Conservation (phyloP, 2,329 filamentous ascomycete species). For the Nectriaceae sp. region DNA sequence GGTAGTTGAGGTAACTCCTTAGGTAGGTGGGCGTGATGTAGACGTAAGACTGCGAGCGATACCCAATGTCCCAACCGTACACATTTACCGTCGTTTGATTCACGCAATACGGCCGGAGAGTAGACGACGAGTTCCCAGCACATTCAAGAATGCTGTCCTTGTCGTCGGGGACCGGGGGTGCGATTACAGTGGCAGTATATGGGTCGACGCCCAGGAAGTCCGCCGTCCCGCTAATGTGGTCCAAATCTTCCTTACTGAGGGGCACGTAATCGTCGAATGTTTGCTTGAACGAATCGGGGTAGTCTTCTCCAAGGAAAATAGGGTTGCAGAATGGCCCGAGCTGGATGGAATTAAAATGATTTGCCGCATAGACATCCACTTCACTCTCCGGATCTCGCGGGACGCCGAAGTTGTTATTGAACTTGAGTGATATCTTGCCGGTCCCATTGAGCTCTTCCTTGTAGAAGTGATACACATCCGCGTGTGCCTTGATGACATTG, state of each 20-base stretch:
- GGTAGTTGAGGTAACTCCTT: constrained; percentile 55
- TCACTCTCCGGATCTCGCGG: constrained; percentile 42
- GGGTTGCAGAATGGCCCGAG: constrained; percentile 55
- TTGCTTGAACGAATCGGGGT: constrained; percentile 47
- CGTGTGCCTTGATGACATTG: constrained; percentile 49
- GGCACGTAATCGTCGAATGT: constrained; percentile 48
- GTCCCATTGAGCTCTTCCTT: constrained; percentile 52
- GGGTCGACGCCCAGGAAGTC: constrained; percentile 61
- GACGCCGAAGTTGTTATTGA: constrained; percentile 53
- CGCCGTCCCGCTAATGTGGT: constrained; percentile 49
- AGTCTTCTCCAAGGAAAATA: constrained; percentile 52
- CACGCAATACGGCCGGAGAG: constrained; percentile 55
- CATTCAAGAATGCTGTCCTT: constrained; percentile 48
- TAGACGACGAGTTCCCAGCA: constrained; percentile 44
- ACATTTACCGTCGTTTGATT: constrained; percentile 46
- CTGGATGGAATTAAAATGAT: constrained; percentile 49
- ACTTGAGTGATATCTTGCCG: constrained; percentile 52
- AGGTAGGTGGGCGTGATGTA: constrained; percentile 61
- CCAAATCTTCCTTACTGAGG: constrained; percentile 50
- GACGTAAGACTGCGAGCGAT: constrained; percentile 56
- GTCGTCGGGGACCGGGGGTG: constrained; percentile 38
- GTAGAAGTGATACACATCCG: constrained; percentile 54
- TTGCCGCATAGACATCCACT: constrained; percentile 45
- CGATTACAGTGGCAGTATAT: constrained; percentile 58
- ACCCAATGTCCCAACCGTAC: constrained; percentile 61